phyloP scores from a whole-genome alignment of 1,139 yeast genomes.

The Candida mesenterica region DNA sequence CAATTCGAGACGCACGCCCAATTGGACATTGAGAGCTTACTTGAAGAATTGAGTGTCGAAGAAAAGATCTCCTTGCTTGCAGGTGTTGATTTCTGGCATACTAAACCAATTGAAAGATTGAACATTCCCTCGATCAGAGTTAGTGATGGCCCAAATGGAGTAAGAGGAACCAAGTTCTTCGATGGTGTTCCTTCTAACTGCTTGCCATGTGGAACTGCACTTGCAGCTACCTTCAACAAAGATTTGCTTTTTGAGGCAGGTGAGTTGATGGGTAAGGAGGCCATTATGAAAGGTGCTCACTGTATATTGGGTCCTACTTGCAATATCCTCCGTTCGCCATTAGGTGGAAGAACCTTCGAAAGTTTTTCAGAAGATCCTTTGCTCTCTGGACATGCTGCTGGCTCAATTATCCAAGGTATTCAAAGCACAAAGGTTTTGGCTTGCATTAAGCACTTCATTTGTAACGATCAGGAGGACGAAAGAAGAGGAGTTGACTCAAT shows the following conservation, averaged over 20 bases:
- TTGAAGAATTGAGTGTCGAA: slow-evolving; percentile 17
- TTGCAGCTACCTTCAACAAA: slow-evolving; percentile 22
- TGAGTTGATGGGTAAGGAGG: slow-evolving; percentile 47
- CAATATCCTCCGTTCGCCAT: slow-evolving; percentile 57
- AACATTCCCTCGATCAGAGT: slow-evolving; percentile 20
- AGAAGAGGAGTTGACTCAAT: slow-evolving; percentile 47
- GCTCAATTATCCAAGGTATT: slow-evolving; percentile 51
- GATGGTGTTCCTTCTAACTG: slow-evolving; percentile 50
- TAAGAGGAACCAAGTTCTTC: slow-evolving; percentile 51
- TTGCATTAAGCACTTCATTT: slow-evolving; percentile 57
- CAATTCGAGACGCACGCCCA: slow-evolving; percentile 8
- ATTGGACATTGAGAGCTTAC: slow-evolving; percentile 16
- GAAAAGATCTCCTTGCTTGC: slow-evolving; percentile 21
- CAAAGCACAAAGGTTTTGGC: slow-evolving; percentile 54
- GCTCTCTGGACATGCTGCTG: slow-evolving; percentile 52
- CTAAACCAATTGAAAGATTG: slow-evolving; percentile 17
- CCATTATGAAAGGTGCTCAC: slow-evolving; percentile 48
- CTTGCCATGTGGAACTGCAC: slow-evolving; percentile 38
- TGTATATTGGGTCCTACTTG: slow-evolving; percentile 55
- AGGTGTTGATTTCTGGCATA: slow-evolving; percentile 25
- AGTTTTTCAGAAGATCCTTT: slow-evolving; percentile 63
- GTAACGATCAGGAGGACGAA: slow-evolving; percentile 61
- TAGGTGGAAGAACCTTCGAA: slow-evolving; percentile 67
- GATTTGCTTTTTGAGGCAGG: slow-evolving; percentile 45
- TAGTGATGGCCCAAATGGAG: slow-evolving; percentile 57